A percentile compares a stretch with the other conserved stretches of the same genome.
Conservation (phyloP, 2,329 filamentous ascomycete species). For the Talaromyces sp. region DNA sequence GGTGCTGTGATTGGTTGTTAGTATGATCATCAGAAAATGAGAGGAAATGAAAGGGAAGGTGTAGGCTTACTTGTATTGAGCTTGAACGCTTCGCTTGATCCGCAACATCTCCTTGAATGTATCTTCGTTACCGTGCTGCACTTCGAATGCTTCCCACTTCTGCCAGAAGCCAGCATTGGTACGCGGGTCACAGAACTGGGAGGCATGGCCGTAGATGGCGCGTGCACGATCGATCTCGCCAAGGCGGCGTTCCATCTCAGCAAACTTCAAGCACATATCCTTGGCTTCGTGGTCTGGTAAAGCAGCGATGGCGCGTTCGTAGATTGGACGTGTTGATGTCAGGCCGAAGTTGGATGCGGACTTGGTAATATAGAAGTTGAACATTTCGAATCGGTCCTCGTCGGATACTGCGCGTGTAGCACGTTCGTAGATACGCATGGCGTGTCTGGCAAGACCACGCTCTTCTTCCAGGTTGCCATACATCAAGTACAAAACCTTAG, state of each 20-base stretch:
- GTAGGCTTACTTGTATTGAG: conserved; percentile 77
- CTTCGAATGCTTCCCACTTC: conserved; percentile 96
- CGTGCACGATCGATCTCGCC: conserved; percentile 93
- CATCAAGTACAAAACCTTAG: conserved; percentile 95
- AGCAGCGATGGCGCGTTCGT: conserved; percentile 92
- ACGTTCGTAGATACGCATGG: conserved; percentile 98
- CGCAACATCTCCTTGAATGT: conserved; percentile 99
- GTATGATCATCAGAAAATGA: background rate
- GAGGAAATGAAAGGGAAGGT: background rate
- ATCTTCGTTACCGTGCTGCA: conserved; percentile 97
- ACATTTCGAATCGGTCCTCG: conserved; percentile 94
- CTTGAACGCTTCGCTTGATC: conserved; percentile 95
- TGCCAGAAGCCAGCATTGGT: conserved; percentile 89
- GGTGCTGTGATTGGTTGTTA: conserved; percentile 58
- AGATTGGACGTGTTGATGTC: conserved; percentile 90
- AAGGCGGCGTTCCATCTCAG: conserved; percentile 88
- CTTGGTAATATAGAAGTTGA: conserved; percentile 99
- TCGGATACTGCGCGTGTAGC: conserved; percentile 92
- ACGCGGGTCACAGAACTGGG: conserved; percentile 93
- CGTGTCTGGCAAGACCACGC: conserved; percentile 86
- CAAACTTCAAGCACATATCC: conserved; percentile 98
- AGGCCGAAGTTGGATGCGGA: conserved; percentile 97
- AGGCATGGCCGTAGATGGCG: conserved; percentile 94
- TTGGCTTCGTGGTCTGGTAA: conserved; percentile 89
- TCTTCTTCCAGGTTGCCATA: conserved; percentile 97